Evolutionary conservation across 2,329 filamentous ascomycete genomes (phyloP), one percentile per base, ranked within the genome.

Genomic region (Xenoacremonium recifei): DNA sequence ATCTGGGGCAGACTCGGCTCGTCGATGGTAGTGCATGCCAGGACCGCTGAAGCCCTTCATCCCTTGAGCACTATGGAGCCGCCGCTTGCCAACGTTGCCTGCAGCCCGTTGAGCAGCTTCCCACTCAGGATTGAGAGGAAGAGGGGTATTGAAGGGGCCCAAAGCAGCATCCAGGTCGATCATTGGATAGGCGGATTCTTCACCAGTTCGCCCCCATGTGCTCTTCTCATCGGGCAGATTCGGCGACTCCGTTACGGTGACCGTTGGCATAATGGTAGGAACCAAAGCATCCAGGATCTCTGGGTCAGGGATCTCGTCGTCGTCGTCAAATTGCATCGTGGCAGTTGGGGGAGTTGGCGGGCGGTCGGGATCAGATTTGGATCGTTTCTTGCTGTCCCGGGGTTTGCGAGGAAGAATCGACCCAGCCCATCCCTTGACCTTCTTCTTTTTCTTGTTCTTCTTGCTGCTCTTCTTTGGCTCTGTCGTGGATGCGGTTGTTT

Each of bases 111-210:
- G 81, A 6, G 82, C 83, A 3, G 81, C 79, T 47, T 85, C 82
- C 76, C 84, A 86, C 45, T 84, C 81, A 3, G 78, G 70, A 44
- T 82, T 83, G 10, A 73, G 73, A 21, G 71, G 72, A 2, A 82
- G 70, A 19, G 87, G 87, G 0, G 90, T 95, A 57, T 95, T 93
- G 65, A 96, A 95, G 0, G 92, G 90, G 2, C 90, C 91, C 2
- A 97, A 76, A 19, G 92, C 93, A 15, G 91, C 92, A 67, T 99
- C 93, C 31, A 99, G 72, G 63, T 99, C 93, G 49, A 99, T 95
- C 64, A 96, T 85, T 6, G 87, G 84, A 58, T 83, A 88, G 39
- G 84, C 77, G 3, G 79, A 64, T 45, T 95, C 88, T 35, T 84
- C 80, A 7, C 80, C 74, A 4, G 50, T 44, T 15, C 45, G 65